Base-by-base conservation (phyloP, 768 basidiomycete species). In the Boletus insuetus region DNA sequence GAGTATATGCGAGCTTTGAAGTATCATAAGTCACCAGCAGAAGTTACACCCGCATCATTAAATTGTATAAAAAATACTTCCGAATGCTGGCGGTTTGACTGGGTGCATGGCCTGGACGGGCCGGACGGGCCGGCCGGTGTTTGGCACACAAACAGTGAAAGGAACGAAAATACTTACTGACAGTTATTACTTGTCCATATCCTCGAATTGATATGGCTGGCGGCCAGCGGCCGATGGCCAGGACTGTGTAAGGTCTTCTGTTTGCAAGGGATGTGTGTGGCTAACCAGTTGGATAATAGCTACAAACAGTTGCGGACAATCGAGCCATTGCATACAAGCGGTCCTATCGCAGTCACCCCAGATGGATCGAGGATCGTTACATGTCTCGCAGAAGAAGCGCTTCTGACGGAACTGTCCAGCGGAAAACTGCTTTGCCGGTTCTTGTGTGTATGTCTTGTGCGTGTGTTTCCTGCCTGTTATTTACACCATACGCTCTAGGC, bases 361-460 rank as follows among this genome's bases (percentile, higher is more conserved):
- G 91, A 98, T 75, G 94, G 91, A 46, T 77, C 74, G 51, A 85
- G 79, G 72, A 78, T 98, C 32, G 80, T 94, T 49, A 94, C 93
- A 37, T 94, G 94, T 59, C 83, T 98, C 13, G 87, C 82, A 42
- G 94, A 95, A 64, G 86, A 94, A 56, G 86, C 90, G 7, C 67
- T 98, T 17, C 73, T 95, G 46, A 96, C 94, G 19, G 85, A 94
- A 59, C 76, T 93, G n/a, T 74, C 78, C 41, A 82, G 77, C 46
- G 94, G 95, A 6, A 69, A 74, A 46, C 80, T 87, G 56, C 82
- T 97, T 34, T 93, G 89, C 69, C 82, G 87, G 7, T 91, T 98
- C 69, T 74, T 82, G 46, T 89, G 91, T 53, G 95, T 98, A 68
- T 68, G 92, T 81, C 19, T 32, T 34, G 20, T 52, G 24, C 6